Base-by-base conservation (phyloP, 306 rosid species). In the Pyrus bretschneideri region DNA sequence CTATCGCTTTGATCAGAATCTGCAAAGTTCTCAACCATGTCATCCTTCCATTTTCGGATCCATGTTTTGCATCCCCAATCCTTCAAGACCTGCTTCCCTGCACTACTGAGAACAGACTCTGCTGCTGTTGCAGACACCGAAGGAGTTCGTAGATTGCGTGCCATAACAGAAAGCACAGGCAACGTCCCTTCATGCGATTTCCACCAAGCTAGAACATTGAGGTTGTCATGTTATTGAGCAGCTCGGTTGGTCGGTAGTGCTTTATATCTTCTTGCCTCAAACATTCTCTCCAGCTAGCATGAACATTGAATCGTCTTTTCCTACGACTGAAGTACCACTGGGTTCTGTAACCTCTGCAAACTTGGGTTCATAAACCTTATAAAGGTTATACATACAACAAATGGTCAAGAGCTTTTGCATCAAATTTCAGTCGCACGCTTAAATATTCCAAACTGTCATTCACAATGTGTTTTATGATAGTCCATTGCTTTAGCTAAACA, bases 401-500 rank as follows among this genome's bases (percentile, higher is more conserved):
- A 17, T 42, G 17, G 27, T 42, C 69, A 40, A 42, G 7, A 44
- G 42, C 57, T 35, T 72, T 57, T 25, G 40, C 23, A 52, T 52
- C 49, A 1, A 30, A 29, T 2, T 52, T 52, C 62, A 71, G 3
- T 54, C 21, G 64, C 51, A 21, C 54, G 75, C 49, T 31, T 4
- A 71, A 27, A 38, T 11, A 9, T 31, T 31, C 6, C 10, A 30
- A 54, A 31, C 19, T 31, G 2, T 21, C 1, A 1, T 31, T 21
- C 13, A 31, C 63, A 0, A 30, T 3, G 3, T 5, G 6, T 11
- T 10, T 46, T 11, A 54, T 58, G 40, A 69, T 31, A 22, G 25
- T 42, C 42, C 77, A 73, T 14, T 42, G 58, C 67, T 23, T 38
- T 68, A 59, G 77, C 42, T 45, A 73, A 29, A 60, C 77, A 54